These are phyloP conservation scores for Kluyveromyces marxianus DNA, from an alignment of 1,139 yeast genomes.

Conservation along the genomic window DNA sequence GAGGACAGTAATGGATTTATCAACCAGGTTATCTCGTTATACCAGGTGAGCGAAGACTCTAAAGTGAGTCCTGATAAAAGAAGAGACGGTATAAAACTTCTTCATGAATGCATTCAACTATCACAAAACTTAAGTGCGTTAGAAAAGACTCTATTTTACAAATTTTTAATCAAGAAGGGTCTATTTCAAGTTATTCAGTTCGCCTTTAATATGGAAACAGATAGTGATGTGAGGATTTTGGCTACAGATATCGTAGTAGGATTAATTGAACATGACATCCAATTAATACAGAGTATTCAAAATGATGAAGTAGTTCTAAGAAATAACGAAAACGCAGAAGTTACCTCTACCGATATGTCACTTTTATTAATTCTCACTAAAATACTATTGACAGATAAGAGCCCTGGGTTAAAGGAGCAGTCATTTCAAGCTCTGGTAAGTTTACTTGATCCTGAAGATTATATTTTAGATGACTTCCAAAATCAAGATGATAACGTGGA, in stretches of 20 bases:
- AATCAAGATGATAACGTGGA: conserved; percentile 7
- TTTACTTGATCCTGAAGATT: conserved; percentile 52
- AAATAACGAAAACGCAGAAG: conserved; percentile 3
- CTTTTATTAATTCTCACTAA: conserved; percentile 53
- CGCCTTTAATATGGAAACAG: conserved; percentile 55
- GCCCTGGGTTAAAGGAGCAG: conserved; percentile 71
- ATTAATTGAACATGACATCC: conserved; percentile 77
- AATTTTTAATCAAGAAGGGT: conserved; percentile 58
- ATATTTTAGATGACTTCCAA: conserved; percentile 17
- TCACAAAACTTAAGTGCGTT: conserved; percentile 60
- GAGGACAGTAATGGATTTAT: conserved; percentile 37
- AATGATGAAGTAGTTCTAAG: conserved; percentile 13
- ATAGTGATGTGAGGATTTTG: conserved; percentile 46
- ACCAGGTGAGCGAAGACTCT: conserved; percentile 28
- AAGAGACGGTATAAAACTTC: conserved; percentile 67
- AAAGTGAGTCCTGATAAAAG: conserved; percentile 28
- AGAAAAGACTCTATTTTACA: conserved; percentile 62
- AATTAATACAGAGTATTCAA: conserved; percentile 44
- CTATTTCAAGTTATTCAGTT: conserved; percentile 61
- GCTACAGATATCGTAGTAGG: conserved; percentile 80
- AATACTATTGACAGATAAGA: conserved; percentile 54
- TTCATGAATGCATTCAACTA: conserved; percentile 73
- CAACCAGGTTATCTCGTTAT: conserved; percentile 50
- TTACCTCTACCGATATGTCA: conserved; percentile 50
- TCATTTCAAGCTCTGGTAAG: conserved; percentile 77